A percentile compares a stretch with the other conserved stretches of the same genome.
Evolutionary conservation across 805 yeast genomes (phyloP).

Genomic region (Ogataea methylovora): DNA sequence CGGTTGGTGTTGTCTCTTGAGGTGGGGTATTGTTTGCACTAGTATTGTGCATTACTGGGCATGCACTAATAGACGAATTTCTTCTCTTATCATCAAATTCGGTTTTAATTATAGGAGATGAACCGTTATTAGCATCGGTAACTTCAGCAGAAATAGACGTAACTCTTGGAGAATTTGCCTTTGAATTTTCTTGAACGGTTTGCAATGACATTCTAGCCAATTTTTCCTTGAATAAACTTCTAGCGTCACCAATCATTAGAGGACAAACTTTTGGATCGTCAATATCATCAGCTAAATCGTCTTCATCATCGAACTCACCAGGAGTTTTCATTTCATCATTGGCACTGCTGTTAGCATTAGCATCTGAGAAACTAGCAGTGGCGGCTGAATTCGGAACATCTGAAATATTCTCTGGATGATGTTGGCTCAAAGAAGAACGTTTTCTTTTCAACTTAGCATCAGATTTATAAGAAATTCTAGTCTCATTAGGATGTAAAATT

Average conservation of each 20-base stretch:
- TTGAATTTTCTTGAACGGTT: slow-evolving; percentile 19
- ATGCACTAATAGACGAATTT: background rate
- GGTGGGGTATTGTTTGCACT: background rate
- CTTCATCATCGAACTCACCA: slow-evolving; percentile 8
- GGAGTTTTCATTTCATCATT: slow-evolving; percentile 1
- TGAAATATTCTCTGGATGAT: background rate
- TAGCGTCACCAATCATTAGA: slow-evolving; percentile 37
- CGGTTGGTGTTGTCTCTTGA: slow-evolving; percentile 1
- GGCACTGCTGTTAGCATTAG: background rate
- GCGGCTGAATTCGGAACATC: background rate
- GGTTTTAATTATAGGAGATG: background rate
- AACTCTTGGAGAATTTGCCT: slow-evolving; percentile 14
- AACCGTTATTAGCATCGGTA: background rate
- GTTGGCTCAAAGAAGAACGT: background rate
- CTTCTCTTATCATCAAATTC: background rate
- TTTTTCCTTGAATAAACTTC: slow-evolving; percentile 28
- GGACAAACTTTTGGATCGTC: slow-evolving; percentile 36
- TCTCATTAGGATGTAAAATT: slow-evolving; percentile 17
- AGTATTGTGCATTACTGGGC: slow-evolving; percentile 1
- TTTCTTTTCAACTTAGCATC: slow-evolving; percentile 1
- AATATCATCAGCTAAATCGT: slow-evolving; percentile 18
- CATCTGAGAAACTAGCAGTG: background rate
- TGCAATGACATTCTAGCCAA: slow-evolving; percentile 23
- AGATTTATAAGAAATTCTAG: slow-evolving; percentile 6
- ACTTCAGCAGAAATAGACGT: slow-evolving; percentile 18